Conservation (phyloP, 2,329 filamentous ascomycete species). For the Colletotrichum eremochloae region DNA sequence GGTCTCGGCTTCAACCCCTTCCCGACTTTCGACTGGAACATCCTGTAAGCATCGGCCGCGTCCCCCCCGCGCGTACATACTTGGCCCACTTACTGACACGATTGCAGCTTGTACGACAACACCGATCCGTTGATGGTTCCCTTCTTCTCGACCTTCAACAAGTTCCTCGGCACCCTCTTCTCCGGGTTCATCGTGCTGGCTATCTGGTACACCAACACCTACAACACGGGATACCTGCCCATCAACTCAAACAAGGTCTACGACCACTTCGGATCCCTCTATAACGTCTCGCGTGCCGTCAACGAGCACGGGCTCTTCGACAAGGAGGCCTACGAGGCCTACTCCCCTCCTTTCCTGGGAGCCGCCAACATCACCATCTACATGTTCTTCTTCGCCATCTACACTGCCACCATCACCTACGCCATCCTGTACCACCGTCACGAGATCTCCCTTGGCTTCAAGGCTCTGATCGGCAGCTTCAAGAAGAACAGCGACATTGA, state of each 20-base stretch:
- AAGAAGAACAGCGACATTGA: constrained; percentile 56
- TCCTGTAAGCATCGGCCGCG: constrained; percentile 26
- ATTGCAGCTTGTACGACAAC: constrained; percentile 39
- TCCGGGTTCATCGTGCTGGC: constrained; percentile 67
- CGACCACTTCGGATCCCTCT: constrained; percentile 62
- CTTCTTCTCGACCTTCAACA: constrained; percentile 73
- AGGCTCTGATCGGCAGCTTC: constrained; percentile 60
- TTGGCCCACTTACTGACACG: not conserved
- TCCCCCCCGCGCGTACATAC: no score
- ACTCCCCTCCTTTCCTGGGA: constrained; percentile 65
- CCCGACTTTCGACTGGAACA: constrained; percentile 51
- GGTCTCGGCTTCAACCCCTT: constrained; percentile 50
- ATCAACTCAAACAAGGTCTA: constrained; percentile 66
- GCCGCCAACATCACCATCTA: constrained; percentile 66
- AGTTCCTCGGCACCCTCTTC: constrained; percentile 68
- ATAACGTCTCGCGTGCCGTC: constrained; percentile 60
- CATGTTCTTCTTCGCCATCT: constrained; percentile 68
- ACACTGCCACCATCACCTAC: constrained; percentile 65
- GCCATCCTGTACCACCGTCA: constrained; percentile 65
- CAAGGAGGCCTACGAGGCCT: constrained; percentile 59
- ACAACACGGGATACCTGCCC: constrained; percentile 67
- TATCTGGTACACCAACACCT: constrained; percentile 71
- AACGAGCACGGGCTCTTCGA: constrained; percentile 61
- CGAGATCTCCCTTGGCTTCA: constrained; percentile 64
- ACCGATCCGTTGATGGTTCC: constrained; percentile 62